Evolutionary conservation across 208 protist genomes (phyloP).

Genomic region (Acanthamoeba quina): DNA sequence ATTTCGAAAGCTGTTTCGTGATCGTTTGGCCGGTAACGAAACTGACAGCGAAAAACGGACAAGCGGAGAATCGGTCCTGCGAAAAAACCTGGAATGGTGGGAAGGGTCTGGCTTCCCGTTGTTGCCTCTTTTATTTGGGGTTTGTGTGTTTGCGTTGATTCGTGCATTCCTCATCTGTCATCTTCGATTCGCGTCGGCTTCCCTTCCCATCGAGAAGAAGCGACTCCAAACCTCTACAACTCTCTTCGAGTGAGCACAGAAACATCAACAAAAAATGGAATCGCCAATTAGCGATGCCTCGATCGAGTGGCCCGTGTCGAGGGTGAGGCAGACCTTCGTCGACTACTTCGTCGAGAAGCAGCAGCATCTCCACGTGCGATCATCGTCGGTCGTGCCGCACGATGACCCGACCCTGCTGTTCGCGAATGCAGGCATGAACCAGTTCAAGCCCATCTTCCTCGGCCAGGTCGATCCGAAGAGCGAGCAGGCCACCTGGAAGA

Average conservation of each 20-base stretch:
- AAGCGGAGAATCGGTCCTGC: background rate
- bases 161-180: background rate
- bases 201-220: background rate
- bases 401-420: conserved; percentile 65
- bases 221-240: background rate
- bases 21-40: background rate
- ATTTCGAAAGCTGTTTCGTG: background rate
- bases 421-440: conserved; percentile 81
- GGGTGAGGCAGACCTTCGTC: conserved; percentile 64
- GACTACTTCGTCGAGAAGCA: conserved; percentile 52
- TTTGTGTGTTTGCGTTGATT: conserved; percentile 13
- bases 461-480: conserved; percentile 57
- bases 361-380: background rate
- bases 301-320: conserved; percentile 71
- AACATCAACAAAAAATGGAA: conserved; percentile 1
- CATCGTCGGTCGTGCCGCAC: conserved; percentile 50
- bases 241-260: background rate
- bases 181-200: background rate
- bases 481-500: background rate
- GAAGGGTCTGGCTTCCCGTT: background rate
- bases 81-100: background rate
- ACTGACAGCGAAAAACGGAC: no score
- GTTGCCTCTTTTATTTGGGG: background rate
- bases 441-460: conserved; percentile 75
- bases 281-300: background rate